Base-by-base conservation (phyloP, 257 asterid species). In the Solanum chmielewskii region DNA sequence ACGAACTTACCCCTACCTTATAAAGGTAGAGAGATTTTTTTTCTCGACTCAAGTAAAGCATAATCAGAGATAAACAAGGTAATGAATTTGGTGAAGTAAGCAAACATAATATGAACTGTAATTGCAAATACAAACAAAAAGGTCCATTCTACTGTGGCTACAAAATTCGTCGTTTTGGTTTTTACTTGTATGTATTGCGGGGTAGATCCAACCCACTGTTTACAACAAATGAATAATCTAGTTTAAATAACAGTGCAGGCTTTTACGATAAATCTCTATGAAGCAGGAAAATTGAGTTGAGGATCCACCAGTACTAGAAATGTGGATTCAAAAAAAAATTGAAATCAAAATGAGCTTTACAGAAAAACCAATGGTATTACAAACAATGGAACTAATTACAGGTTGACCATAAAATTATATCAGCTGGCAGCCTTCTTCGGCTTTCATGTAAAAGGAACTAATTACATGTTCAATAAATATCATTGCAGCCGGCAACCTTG, bases 401-500 rank as follows among this genome's bases (percentile, higher is more conserved):
- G 23, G 45, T 13, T 33, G 31, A 49, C 70, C 70, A 81, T 49
- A 49, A 49, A 80, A 10, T 49, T 31, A 18, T 29, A 41, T 42
- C 80, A 80, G 31, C 21, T 10, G 45, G 68, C 44, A 80, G 68
- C 68, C 68, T 49, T 81, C 85, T 81, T 45, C 85, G 47, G 41
- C 68, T 18, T 11, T 81, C 85, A 81, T 49, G 69, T 47, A 81
- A 80, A 74, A 47, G 42, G 64, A 78, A 80, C 64, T 78, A 73
- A 47, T 49, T 81, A 81, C 85, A 81, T 27, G 64, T 83, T 70
- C 76, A 25, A 12, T 60, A 44, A n/a, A 47, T 39, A 42, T 92
- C 80, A 94, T 83, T 94, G 96, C 85, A 92, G 69, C 83, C 93
- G 88, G 87, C 97, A 93, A 62, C 98, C 95, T 87, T 91, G 95